Evolutionary conservation across 257 asterid genomes (phyloP), one percentile per base, ranked within the genome.

Genomic region (Petunia secreta): DNA sequence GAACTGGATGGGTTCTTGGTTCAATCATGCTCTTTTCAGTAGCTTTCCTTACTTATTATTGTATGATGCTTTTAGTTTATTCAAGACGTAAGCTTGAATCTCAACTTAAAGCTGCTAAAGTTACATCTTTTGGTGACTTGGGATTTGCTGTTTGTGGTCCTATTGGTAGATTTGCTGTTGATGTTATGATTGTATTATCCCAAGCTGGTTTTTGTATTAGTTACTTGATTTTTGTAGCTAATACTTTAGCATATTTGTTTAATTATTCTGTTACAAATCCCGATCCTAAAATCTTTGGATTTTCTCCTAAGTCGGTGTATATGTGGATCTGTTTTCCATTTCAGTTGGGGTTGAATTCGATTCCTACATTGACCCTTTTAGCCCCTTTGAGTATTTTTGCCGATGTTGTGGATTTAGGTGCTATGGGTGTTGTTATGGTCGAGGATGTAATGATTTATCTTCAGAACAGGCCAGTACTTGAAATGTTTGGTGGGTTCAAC

Each of bases 351-450:
- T 77, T 94, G 85, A 91, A 91, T 87, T 89, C 98, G 6, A 82
- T 94, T 34, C 92, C 93, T 1, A 87, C 96, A 3, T 87, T 93
- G 46, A 92, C 98, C 78, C 92, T 88, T 58, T 76, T 94, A 16
- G 98, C 98, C 55, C 98, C 98, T 8, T 69, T 94, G 79, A 92
- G 98, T 85, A 94, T 94, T 13, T 92, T 92, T 83, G 98, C 98
- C 0, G 98, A 92, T 85, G 84, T 91, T 5, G 92, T 89, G n/a
- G 97, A 93, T 81, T 52, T 91, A 55, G 92, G 91, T 39, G 97
- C 98, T 0, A 92, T 90, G 98, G 97, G 96, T 34, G 77, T 91
- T 1, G 98, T 94, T 73, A 91, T 94, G 93, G 91, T 88, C 76
- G 85, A 94, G 85, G 98, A 94, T 80, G 84, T 83, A 13, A 9